phyloP scores from a whole-genome alignment of 2,329 filamentous ascomycete genomes.

The Podosphaera leucotricha region DNA sequence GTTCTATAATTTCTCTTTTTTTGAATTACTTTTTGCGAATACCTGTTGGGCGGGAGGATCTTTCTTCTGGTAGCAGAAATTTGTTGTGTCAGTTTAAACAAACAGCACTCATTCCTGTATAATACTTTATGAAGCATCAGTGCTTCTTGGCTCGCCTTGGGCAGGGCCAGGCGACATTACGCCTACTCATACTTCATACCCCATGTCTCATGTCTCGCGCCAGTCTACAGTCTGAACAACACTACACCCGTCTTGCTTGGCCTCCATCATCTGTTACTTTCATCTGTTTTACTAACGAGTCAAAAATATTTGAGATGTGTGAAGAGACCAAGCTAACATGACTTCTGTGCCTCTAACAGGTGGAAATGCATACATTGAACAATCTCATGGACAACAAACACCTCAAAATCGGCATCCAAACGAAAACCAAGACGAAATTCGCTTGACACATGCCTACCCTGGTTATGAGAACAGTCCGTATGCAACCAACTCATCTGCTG shows the following conservation, averaged over 20 bases:
- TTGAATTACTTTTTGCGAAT: constrained; percentile 14
- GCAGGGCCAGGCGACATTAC: constrained; percentile 2
- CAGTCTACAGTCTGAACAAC: constrained; percentile 9
- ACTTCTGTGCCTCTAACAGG: constrained; percentile 20
- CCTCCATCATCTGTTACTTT: constrained; percentile 2
- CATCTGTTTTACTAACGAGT: constrained; percentile 9
- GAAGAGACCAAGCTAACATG: constrained; percentile 13
- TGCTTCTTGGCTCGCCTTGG: constrained; percentile 9
- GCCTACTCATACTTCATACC: constrained; percentile 7
- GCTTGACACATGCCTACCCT: constrained; percentile 51
- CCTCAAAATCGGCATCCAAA: constrained; percentile 43
- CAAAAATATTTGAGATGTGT: constrained; percentile 8
- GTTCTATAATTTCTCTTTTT: constrained; percentile 14
- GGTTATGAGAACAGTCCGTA: constrained; percentile 37
- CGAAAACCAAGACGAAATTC: constrained; percentile 37
- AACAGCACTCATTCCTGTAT: constrained; percentile 14
- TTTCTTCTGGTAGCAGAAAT: constrained; percentile 5
- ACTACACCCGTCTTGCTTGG: constrained; percentile 3
- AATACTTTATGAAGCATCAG: constrained; percentile 17
- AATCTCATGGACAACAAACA: neutral
- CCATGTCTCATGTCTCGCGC: constrained; percentile 12
- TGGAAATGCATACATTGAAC: constrained; percentile 37
- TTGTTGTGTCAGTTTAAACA: constrained; percentile 8
- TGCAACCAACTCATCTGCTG: constrained; percentile 34
- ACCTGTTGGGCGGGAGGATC: constrained; percentile 7